phyloP scores from a whole-genome alignment of 768 basidiomycete species.

The Boletus insuetus region DNA sequence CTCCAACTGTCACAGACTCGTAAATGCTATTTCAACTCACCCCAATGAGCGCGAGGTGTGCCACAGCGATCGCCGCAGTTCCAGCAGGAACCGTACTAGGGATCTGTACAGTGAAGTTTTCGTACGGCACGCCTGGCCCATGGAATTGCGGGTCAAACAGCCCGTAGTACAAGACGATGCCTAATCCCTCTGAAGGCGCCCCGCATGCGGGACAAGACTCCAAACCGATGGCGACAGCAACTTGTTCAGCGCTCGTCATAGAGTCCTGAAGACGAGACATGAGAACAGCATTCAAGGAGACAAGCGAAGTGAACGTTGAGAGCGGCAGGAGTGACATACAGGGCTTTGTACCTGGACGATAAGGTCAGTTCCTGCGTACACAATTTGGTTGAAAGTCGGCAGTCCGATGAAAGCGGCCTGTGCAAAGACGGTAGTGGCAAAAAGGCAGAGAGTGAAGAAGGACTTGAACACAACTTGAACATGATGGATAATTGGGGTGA shows the following conservation, averaged over 20 bases:
- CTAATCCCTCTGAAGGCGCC: slow-evolving; percentile 33
- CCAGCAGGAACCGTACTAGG: slow-evolving; percentile 31
- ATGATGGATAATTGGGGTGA: slow-evolving; percentile 4
- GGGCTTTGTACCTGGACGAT: slow-evolving; percentile 48
- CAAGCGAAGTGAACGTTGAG: not conserved
- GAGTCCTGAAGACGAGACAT: slow-evolving; percentile 28
- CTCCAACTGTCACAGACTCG: not conserved
- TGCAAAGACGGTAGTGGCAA: slow-evolving; percentile 37
- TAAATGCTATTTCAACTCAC: slow-evolving; percentile 29
- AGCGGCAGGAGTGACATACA: slow-evolving; percentile 33
- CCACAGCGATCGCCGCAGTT: slow-evolving; percentile 35
- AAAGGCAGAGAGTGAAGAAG: slow-evolving; percentile 21
- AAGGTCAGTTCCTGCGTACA: slow-evolving; percentile 38
- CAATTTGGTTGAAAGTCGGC: slow-evolving; percentile 30
- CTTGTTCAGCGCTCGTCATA: slow-evolving; percentile 40
- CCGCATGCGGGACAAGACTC: slow-evolving; percentile 35
- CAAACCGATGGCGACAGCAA: slow-evolving; percentile 46
- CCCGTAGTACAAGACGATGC: slow-evolving; percentile 47
- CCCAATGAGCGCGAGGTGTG: slow-evolving; percentile 39
- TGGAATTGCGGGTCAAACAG: slow-evolving; percentile 36
- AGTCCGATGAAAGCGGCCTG: slow-evolving; percentile 41
- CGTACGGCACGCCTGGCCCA: slow-evolving; percentile 30
- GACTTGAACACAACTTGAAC: slow-evolving; percentile 18
- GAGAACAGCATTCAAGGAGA: not conserved
- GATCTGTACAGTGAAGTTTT: slow-evolving; percentile 45